Evolutionary conservation across 148 eudicot genomes (phyloP), one percentile per base, ranked within the genome.

Genomic region (Rhododendron mucronatum): DNA sequence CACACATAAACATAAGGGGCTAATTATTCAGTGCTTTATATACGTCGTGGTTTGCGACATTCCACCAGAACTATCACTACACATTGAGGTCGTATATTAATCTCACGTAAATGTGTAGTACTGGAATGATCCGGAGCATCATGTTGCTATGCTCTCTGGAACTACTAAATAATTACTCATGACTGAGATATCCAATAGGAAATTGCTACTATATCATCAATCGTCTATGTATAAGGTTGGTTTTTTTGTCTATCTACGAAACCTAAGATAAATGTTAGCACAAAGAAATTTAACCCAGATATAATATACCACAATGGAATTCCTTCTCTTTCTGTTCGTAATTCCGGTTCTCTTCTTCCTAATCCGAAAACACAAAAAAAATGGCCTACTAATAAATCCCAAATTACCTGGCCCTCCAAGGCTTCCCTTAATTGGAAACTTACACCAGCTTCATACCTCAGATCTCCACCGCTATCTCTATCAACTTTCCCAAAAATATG

Each of bases 401-500:
- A 67, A 48, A 63, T 7, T 63, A 20, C 74, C 73, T 12, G 73
- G 84, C 7, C 84, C 84, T 61, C 50, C 84, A 20, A 45, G 84
- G 84, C 84, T 82, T 37, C 74, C 74, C 28, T 1, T 82, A 45
- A 37, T 82, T 14, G 74, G 84, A 35, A 57, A 82, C 48, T 23
- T 82, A 14, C 84, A 82, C 74, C 84, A 59, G 20, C 47, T 82
- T 5, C 33, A 82, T 26, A 57, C n/a, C 15, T 82, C 84, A 20
- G 84, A 51, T 4, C 73, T 21, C 3, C 50, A 37, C 15, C 50
- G 9, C 50, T 39, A 82, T 14, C 74, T 82, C 3, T 82, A n/a
- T n/a, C 47, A 59, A 39, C 84, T 82, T 1, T 33, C 84, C 28
- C 18, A 82, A 12, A 82, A 35, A 35, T 82, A 55, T 28, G 84